phyloP scores from a whole-genome alignment of 2,329 filamentous ascomycete genomes.

The Penicillium sp. region DNA sequence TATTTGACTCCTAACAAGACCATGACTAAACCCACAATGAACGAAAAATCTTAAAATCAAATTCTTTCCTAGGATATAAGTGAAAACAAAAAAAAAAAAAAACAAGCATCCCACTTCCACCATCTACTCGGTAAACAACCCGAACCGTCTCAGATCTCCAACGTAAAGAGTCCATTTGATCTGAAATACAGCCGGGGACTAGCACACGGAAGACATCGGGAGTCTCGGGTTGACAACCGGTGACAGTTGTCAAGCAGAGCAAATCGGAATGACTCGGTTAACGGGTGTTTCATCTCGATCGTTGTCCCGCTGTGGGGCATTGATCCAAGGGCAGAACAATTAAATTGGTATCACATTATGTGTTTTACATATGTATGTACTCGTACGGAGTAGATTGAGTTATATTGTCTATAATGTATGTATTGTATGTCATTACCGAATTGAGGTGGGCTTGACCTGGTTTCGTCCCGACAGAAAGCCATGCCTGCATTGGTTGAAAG shows the following conservation, averaged over 20 bases:
- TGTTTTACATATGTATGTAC: too few species aligned
- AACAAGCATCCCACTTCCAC: background rate
- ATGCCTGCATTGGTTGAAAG: background rate
- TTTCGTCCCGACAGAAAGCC: background rate
- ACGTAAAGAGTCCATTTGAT: background rate
- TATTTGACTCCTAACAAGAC: background rate
- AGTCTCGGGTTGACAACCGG: slow-evolving; percentile 17
- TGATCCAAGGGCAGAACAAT: background rate
- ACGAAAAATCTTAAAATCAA: background rate
- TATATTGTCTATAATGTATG: background rate
- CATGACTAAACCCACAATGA: background rate
- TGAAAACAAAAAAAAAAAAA: background rate
- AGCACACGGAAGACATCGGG: slow-evolving; percentile 19
- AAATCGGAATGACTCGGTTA: slow-evolving; percentile 30
- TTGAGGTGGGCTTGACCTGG: background rate
- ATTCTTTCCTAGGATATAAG: background rate
- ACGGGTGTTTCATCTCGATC: slow-evolving; percentile 26
- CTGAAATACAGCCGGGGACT: slow-evolving; percentile 18
- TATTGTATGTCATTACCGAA: background rate
- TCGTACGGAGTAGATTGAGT: too few species aligned
- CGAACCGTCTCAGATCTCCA: background rate
- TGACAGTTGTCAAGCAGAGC: slow-evolving; percentile 14
- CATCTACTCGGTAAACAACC: background rate
- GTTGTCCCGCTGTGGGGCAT: slow-evolving; percentile 28
- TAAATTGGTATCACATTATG: background rate